Evolutionary conservation across 345 rosid species (phyloP), one percentile per base, ranked within the genome.

Genomic region (Pistacia vera): DNA sequence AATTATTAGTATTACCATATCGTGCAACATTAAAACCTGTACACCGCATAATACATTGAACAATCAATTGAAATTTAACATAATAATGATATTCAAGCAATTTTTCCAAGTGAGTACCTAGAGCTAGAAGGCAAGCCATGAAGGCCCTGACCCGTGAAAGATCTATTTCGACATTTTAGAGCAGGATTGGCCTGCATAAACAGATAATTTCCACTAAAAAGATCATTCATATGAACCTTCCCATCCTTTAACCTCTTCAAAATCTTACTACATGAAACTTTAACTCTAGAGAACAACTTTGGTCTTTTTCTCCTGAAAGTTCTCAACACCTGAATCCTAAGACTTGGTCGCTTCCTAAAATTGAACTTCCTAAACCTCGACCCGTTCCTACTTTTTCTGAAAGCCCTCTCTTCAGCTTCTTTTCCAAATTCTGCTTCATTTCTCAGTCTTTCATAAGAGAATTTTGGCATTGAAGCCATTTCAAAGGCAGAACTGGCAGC

Each of bases 161-260:
- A 17, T 67, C 71, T 67, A 18, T 67, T 4, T 11, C 69, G 52
- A 41, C 70, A 11, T 46, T 36, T 68, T 30, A 73, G 79, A 38
- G 80, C 38, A 52, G 52, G 75, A 30, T 61, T 74, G 9, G 57
- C 64, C 60, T 77, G 83, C 68, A 83, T 54, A 46, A 80, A 63
- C 51, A 82, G 52, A 66, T 71, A 79, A 77, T 78, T 86, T 62
- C 85, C 88, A 67, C 86, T 83, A 36, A 84, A 79, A 55, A 86
- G 80, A 72, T 82, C 83, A 35, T 81, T 79, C 71, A 72, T 56
- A 58, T 84, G 82, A 72, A 61, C 75, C 72, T 75, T 71, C 0
- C 83, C 86, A 75, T 77, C 70, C 87, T 84, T 77, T 83, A 86
- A 20, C 64, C 83, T 82, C 79, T 82, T 77, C 74, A 68, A 77